These are phyloP conservation scores for Epichloe gansuensis DNA, from an alignment of 2,329 filamentous ascomycete genomes.

Conservation along the genomic window DNA sequence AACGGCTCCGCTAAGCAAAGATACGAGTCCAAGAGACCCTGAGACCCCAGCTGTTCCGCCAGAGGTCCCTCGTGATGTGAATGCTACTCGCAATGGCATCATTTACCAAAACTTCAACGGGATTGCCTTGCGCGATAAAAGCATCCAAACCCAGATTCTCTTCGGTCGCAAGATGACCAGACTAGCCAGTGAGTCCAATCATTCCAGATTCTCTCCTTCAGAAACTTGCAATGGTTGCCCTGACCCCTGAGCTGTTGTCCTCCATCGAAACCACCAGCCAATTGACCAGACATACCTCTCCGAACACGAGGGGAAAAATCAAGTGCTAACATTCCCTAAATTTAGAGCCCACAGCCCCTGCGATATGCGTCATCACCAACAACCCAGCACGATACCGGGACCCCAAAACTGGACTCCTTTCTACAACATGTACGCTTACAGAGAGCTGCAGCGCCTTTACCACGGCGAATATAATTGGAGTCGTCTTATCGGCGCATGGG, in stretches of 20 bases:
- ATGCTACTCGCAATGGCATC: conserved; percentile 36
- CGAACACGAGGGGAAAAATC: background rate
- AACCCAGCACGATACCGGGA: conserved; percentile 74
- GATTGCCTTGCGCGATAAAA: conserved; percentile 41
- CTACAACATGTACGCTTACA: conserved; percentile 66
- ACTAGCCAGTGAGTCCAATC: conserved; percentile 35
- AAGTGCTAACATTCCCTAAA: background rate
- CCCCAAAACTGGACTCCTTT: conserved; percentile 73
- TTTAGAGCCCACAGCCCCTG: conserved; percentile 36
- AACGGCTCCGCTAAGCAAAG: conserved; percentile 8
- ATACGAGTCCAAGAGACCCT: conserved; percentile 6
- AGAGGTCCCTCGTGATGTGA: conserved; percentile 8
- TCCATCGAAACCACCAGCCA: background rate
- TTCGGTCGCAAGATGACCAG: conserved; percentile 48
- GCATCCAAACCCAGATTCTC: conserved; percentile 45
- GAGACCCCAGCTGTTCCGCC: conserved; percentile 10
- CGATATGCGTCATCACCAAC: conserved; percentile 72
- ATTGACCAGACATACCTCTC: background rate
- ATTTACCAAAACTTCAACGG: conserved; percentile 50
- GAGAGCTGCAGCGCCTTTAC: conserved; percentile 63
- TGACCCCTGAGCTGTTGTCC: too few species aligned
- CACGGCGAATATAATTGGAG: conserved; percentile 75
- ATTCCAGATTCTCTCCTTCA: too few species aligned
- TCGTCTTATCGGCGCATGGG: conserved; percentile 67
- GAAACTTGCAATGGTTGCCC: too few species aligned